Evolutionary conservation across 2,329 filamentous ascomycete genomes (phyloP).

Genomic region (Penicillium oxalicum): DNA sequence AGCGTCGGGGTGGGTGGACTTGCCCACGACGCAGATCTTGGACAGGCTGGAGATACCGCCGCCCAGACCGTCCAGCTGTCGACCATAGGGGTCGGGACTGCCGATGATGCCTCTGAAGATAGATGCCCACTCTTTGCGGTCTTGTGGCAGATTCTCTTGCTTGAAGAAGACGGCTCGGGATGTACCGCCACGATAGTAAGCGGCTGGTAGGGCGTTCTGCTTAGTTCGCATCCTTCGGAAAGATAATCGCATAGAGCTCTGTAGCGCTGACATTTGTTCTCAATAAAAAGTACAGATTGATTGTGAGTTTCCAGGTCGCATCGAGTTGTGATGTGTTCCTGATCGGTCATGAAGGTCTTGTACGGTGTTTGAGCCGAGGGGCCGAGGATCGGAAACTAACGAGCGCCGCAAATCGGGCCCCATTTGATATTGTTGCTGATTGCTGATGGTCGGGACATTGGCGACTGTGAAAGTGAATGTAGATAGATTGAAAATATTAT

Average conservation of each 20-base stretch:
- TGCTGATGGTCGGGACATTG: too few relatives aligned
- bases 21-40: constrained; percentile 63
- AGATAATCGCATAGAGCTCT: too few relatives aligned
- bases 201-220: constrained; percentile 42
- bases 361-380: background rate
- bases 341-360: too few relatives aligned
- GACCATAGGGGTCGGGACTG: constrained; percentile 58
- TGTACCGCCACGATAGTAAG: constrained; percentile 64
- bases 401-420: background rate
- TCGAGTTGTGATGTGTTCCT: too few relatives aligned
- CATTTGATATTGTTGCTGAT: background rate
- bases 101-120: constrained; percentile 59
- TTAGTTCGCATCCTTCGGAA: constrained; percentile 1
- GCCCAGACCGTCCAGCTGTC: constrained; percentile 68
- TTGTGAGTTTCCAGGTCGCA: too few relatives aligned
- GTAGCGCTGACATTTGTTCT: too few relatives aligned
- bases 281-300: too few relatives aligned
- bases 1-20: constrained; percentile 43
- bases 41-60: constrained; percentile 63
- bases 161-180: constrained; percentile 61
- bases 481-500: too few relatives aligned
- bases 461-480: too few relatives aligned
- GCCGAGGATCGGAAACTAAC: constrained; percentile 1
- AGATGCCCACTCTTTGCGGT: constrained; percentile 43
- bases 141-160: constrained; percentile 45